Base-by-base conservation (phyloP, 208 protist genomes). In the Wallacemonas sp. region DNA sequence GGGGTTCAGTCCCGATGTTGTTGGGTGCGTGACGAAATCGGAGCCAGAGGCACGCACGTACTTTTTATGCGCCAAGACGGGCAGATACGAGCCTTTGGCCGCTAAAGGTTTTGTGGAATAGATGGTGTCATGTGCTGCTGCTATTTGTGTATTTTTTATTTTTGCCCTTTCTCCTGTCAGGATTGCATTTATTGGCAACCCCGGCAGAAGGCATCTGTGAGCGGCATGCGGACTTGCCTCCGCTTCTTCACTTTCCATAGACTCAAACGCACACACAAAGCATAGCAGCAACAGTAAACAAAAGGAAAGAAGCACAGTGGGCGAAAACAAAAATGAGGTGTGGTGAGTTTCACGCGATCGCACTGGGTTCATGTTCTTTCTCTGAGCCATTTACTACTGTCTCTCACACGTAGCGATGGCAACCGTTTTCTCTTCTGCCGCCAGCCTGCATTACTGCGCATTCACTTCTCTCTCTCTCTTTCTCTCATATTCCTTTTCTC, bases 61-160 rank as follows among this genome's bases (percentile, higher is more conserved):
- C 62, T 84, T 84, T 59, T 70, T 92, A 8, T 88, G 67, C 24
- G 21, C 51, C 0, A 56, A 54, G 36, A 81, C 82, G 11, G 58
- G 82, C 22, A 70, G 82, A 24, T 92, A 80, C 45, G 77, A 88
- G 63, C 79, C 85, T 0, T 42, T 27, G 26, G 79, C 34, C 3
- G 66, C 66, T 24, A 74, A 58, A 27, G 85, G 85, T 5, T 82
- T 86, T 70, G 75, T 84, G 62, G 31, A n/a, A n/a, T n/a, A n/a
- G n/a, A n/a, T n/a, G n/a, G n/a, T n/a, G n/a, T n/a, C n/a, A n/a
- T n/a, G n/a, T n/a, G n/a, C n/a, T n/a, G n/a, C n/a, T n/a, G n/a
- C n/a, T n/a, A 41, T 41, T 41, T 41, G 9, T 41, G 9, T 41
- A 41, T 41, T 41, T 41, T 41, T 41, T 14, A 41, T 41, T 14